Evolutionary conservation across 441 rosid species (phyloP).

Genomic region (Populus hybrid): DNA sequence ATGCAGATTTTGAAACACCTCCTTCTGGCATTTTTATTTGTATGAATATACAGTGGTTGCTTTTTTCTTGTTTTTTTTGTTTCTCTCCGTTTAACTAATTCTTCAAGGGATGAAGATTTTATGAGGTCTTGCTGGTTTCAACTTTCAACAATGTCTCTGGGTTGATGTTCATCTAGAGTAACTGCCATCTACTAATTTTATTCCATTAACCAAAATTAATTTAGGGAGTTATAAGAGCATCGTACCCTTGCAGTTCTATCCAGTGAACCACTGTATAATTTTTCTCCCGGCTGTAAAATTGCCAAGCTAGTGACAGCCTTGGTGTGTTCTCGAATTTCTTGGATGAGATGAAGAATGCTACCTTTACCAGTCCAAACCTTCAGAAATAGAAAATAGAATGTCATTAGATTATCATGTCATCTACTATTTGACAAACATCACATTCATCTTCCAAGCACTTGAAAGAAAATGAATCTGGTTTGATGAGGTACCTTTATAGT

Average conservation of each 20-base stretch:
- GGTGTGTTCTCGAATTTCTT: conserved; percentile 54
- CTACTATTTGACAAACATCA: neutral
- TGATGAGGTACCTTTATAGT: too few relatives aligned
- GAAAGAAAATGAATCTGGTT: too few relatives aligned
- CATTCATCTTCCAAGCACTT: neutral
- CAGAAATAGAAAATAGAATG: conserved; percentile 18
- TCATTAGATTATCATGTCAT: neutral
- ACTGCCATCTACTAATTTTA: neutral
- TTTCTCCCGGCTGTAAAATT: conserved; percentile 50
- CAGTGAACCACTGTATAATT: conserved; percentile 63
- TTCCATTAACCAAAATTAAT: neutral
- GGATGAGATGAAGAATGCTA: conserved; percentile 61
- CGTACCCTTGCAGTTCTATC: conserved; percentile 62
- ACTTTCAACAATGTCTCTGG: neutral
- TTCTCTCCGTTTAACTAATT: neutral
- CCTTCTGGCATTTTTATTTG: neutral
- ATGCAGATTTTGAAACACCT: too few relatives aligned
- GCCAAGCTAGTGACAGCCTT: conserved; percentile 68
- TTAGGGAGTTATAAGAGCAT: conserved; percentile 3
- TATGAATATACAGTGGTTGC: neutral
- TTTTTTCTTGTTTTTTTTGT: too few relatives aligned
- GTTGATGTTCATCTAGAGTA: neutral
- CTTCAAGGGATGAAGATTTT: neutral
- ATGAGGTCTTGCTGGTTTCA: neutral
- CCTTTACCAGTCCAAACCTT: conserved; percentile 76